Percentiles rank a stretch among this genome's conserved stretches.
Conservation (phyloP, 1,139 yeast species). For the Yamadazyma membranifaciens region DNA sequence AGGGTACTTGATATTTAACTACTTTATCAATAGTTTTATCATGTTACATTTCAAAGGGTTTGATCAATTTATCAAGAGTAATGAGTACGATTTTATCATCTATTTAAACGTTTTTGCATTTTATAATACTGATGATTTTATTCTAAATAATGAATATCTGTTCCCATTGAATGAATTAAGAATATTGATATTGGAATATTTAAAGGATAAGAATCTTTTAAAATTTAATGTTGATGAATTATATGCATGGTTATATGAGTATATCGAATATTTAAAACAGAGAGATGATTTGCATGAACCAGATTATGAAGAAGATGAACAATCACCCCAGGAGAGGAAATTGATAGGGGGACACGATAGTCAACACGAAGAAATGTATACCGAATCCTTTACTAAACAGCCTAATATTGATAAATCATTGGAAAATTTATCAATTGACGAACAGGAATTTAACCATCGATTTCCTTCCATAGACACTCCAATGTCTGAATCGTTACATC, state of each 20-base stretch:
- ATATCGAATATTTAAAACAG: conserved; percentile 38
- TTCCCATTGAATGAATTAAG: conserved; percentile 27
- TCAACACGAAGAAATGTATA: not conserved
- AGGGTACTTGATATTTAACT: conserved; percentile 44
- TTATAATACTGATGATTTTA: conserved; percentile 32
- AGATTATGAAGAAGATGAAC: conserved; percentile 21
- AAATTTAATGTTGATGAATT: conserved; percentile 38
- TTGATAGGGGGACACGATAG: not conserved
- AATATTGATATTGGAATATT: conserved; percentile 28
- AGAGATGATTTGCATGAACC: conserved; percentile 20
- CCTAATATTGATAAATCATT: conserved; percentile 5
- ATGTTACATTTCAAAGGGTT: conserved; percentile 47
- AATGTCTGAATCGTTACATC: not conserved
- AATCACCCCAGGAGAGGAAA: conserved; percentile 3
- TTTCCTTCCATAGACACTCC: conserved; percentile 10
- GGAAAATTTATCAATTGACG: conserved; percentile 6
- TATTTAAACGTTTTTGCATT: conserved; percentile 45
- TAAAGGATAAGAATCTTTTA: conserved; percentile 30
- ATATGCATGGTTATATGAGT: conserved; percentile 40
- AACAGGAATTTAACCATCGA: conserved; percentile 10
- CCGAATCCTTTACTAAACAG: conserved; percentile 3
- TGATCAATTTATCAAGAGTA: conserved; percentile 38
- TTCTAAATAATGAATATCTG: conserved; percentile 21
- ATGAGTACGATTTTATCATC: conserved; percentile 42
- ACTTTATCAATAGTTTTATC: conserved; percentile 43